Conservation (phyloP, 78 protist species). For the Tieghemostelium lacteum region DNA sequence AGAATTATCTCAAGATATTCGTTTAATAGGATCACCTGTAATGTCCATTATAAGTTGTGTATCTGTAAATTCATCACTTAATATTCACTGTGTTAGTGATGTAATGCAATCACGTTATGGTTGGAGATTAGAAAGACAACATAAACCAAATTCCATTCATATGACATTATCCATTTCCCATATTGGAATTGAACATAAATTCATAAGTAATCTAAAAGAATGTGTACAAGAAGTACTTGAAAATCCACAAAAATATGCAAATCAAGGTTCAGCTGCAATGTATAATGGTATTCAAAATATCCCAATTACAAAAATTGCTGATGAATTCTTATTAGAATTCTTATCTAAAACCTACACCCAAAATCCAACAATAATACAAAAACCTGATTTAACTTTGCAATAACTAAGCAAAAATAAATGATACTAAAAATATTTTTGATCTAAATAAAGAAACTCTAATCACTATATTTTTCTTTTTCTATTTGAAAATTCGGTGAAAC, state of each 20-base stretch:
- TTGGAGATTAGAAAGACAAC: slow-evolving; percentile 74
- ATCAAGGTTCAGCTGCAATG: slow-evolving; percentile 82
- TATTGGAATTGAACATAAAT: slow-evolving; percentile 20
- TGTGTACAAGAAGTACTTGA: slow-evolving; percentile 23
- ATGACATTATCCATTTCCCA: slow-evolving; percentile 60
- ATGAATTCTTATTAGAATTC: slow-evolving; percentile 43
- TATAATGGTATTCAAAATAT: slow-evolving; percentile 65
- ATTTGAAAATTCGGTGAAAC: too few species aligned
- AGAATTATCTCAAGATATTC: neutral
- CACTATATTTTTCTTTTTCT: too few species aligned
- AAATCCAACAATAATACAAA: neutral
- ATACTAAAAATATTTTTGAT: too few species aligned
- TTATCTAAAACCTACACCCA: slow-evolving; percentile 37
- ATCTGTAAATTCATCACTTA: neutral
- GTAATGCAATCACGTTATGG: slow-evolving; percentile 42
- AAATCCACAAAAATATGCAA: slow-evolving; percentile 25
- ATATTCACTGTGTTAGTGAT: slow-evolving; percentile 56
- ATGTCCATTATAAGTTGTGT: slow-evolving; percentile 31
- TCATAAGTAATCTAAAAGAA: slow-evolving; percentile 7
- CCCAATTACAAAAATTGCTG: slow-evolving; percentile 47
- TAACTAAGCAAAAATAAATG: too few species aligned
- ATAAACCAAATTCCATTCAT: slow-evolving; percentile 63
- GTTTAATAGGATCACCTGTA: slow-evolving; percentile 51
- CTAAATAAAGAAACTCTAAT: too few species aligned
- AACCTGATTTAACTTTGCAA: too few species aligned